A percentile compares a stretch with the other conserved stretches of the same genome.
Conservation (phyloP, 805 yeast species). For the Monosporozyma solicola region DNA sequence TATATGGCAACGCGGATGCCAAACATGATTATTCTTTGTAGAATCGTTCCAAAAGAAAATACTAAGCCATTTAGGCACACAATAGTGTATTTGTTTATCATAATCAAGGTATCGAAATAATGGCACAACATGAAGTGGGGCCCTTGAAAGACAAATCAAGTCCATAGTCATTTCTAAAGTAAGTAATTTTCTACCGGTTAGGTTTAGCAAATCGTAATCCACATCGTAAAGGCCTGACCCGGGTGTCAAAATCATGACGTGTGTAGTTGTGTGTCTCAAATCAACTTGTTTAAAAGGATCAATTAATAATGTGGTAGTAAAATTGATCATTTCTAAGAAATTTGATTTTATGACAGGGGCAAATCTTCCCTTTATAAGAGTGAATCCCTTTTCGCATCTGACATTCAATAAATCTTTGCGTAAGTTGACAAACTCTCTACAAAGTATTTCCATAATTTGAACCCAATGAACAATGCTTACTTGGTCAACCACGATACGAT, state of each 20-base stretch:
- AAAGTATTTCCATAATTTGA: conserved; percentile 77
- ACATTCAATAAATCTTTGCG: conserved; percentile 58
- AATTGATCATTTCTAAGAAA: conserved; percentile 73
- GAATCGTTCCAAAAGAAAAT: conserved; percentile 78
- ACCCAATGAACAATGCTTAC: conserved; percentile 85
- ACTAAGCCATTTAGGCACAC: conserved; percentile 94
- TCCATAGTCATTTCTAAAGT: conserved; percentile 82
- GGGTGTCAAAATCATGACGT: conserved; percentile 78
- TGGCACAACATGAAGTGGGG: conserved; percentile 90
- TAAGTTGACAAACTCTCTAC: conserved; percentile 78
- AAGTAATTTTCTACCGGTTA: conserved; percentile 66
- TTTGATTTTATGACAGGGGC: conserved; percentile 88
- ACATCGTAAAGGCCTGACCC: conserved; percentile 94
- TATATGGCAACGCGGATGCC: conserved; percentile 93
- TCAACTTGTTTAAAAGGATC: conserved; percentile 80
- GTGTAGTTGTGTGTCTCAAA: conserved; percentile 82
- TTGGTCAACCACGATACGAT: conserved; percentile 91
- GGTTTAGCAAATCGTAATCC: conserved; percentile 63
- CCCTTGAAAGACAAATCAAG: conserved; percentile 77
- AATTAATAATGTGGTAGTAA: conserved; percentile 68
- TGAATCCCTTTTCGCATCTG: conserved; percentile 27
- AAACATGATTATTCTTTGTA: conserved; percentile 38
- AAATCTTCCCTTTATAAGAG: conserved; percentile 48
- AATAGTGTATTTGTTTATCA: conserved; percentile 46
- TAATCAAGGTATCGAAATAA: conserved; percentile 61